Evolutionary conservation across 2,329 filamentous ascomycete species (phyloP).

Genomic region (Rutstroemia sp.): DNA sequence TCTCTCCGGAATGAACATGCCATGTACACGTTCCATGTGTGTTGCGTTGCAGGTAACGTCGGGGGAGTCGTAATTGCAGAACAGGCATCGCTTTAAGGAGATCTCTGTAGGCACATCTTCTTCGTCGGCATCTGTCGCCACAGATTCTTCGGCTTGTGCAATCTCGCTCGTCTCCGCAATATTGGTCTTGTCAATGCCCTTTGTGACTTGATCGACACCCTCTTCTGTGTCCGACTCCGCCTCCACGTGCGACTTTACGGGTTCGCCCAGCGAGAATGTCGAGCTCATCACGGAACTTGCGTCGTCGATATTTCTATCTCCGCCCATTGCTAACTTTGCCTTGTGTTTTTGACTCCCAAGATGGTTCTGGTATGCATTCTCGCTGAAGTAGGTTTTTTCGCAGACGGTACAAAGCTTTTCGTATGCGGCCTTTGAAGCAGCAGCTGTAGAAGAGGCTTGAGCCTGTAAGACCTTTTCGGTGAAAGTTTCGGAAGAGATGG

Average conservation of each 20-base stretch:
- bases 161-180: constrained; percentile 41
- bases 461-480: constrained; percentile 93
- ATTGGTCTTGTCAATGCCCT: constrained; percentile 63
- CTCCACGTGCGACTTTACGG: constrained; percentile 37
- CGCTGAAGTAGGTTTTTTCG: constrained; percentile 90
- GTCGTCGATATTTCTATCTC: constrained; percentile 47
- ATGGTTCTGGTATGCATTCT: constrained; percentile 93
- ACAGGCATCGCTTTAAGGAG: constrained; percentile 56
- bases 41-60: constrained; percentile 67
- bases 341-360: constrained; percentile 86
- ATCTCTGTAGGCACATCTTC: constrained; percentile 39
- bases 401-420: constrained; percentile 78
- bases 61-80: constrained; percentile 83
- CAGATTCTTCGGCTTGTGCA: constrained; percentile 28
- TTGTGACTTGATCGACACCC: constrained; percentile 70
- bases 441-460: constrained; percentile 74
- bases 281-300: constrained; percentile 81
- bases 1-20: constrained; percentile 93
- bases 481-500: constrained; percentile 86
- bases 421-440: constrained; percentile 81
- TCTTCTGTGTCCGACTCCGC: constrained; percentile 63
- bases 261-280: constrained; percentile 84
- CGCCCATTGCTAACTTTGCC: constrained; percentile 48
- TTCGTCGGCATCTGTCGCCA: constrained; percentile 26
- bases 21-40: constrained; percentile 90